phyloP scores from a whole-genome alignment of 345 rosid species.

The Boechera stricta region DNA sequence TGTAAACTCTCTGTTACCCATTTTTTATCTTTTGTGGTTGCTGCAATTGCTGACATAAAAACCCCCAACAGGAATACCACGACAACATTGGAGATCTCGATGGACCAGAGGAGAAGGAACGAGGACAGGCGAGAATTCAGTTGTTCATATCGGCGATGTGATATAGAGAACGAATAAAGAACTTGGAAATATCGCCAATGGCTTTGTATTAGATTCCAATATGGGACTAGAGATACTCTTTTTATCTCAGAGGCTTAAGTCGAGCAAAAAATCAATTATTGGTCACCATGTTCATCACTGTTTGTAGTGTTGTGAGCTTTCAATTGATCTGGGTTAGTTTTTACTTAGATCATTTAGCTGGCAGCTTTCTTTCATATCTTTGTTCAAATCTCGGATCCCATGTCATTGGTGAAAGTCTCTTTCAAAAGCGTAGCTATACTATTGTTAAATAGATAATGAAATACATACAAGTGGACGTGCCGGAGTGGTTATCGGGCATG shows the following conservation, averaged over 20 bases:
- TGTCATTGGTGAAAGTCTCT: not conserved
- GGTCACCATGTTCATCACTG: slow-evolving; percentile 9
- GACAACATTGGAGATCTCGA: slow-evolving; percentile 94
- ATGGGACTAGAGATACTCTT: not conserved
- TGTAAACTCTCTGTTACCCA: not conserved
- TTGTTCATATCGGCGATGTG: slow-evolving; percentile 75
- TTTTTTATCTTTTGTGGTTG: not conserved
- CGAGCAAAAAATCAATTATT: not conserved
- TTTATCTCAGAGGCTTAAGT: not conserved
- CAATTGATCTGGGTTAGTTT: not conserved
- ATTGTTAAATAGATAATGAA: fast-evolving
- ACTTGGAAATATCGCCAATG: not conserved
- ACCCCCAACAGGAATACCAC: slow-evolving; percentile 72
- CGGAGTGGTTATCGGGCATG: slow-evolving; percentile 80
- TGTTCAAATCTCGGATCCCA: not conserved
- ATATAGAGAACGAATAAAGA: slow-evolving; percentile 25
- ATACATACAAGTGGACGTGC: slow-evolving; percentile 38
- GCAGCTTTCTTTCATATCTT: not conserved
- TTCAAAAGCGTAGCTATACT: fast-evolving
- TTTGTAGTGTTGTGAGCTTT: not conserved
- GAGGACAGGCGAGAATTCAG: slow-evolving; percentile 72
- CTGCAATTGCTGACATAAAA: slow-evolving; percentile 10
- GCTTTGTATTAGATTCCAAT: slow-evolving; percentile 17
- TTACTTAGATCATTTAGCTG: not conserved
- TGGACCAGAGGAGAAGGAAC: slow-evolving; percentile 93